A percentile compares a stretch with the other conserved stretches of the same genome.
These are phyloP conservation scores for Gamarada debralockiae DNA, from an alignment of 495 filamentous ascomycete genomes.

Conservation along the genomic window DNA sequence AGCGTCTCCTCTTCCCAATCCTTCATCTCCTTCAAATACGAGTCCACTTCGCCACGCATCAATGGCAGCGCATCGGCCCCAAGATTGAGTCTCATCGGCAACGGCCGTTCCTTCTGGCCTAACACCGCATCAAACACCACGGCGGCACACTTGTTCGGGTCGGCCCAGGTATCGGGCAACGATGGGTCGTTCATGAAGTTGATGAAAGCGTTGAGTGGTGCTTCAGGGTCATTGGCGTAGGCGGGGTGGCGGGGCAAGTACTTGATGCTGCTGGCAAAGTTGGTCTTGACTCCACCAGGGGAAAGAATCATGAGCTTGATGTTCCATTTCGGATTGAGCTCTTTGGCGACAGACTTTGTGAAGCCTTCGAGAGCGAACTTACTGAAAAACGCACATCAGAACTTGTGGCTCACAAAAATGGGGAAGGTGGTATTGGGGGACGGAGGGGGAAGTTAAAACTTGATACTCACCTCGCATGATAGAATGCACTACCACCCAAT, in stretches of 20 bases:
- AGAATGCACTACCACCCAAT: not conserved
- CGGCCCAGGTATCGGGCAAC: not conserved
- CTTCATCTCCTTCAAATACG: not conserved
- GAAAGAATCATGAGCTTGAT: not conserved
- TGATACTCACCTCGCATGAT: not conserved
- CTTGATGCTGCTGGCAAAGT: not conserved
- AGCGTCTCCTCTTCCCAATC: not conserved
- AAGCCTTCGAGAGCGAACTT: not conserved
- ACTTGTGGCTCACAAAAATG: too few relatives aligned
- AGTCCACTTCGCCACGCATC: not conserved
- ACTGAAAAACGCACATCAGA: not conserved
- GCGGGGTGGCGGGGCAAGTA: not conserved
- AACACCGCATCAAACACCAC: not conserved
- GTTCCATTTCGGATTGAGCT: not conserved
- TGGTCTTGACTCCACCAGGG: not conserved
- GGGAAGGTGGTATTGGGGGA: too few relatives aligned
- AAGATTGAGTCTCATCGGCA: not conserved
- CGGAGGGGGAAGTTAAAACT: too few relatives aligned
- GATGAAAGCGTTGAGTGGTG: not conserved
- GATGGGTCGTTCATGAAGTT: not conserved
- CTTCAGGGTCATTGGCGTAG: not conserved
- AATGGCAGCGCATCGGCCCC: not conserved
- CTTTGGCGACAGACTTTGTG: not conserved
- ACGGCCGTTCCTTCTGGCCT: not conserved
- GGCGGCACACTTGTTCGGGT: not conserved